Evolutionary conservation across 805 yeast species (phyloP), one percentile per base, ranked within the genome.

Genomic region (Nakazawaea populi): DNA sequence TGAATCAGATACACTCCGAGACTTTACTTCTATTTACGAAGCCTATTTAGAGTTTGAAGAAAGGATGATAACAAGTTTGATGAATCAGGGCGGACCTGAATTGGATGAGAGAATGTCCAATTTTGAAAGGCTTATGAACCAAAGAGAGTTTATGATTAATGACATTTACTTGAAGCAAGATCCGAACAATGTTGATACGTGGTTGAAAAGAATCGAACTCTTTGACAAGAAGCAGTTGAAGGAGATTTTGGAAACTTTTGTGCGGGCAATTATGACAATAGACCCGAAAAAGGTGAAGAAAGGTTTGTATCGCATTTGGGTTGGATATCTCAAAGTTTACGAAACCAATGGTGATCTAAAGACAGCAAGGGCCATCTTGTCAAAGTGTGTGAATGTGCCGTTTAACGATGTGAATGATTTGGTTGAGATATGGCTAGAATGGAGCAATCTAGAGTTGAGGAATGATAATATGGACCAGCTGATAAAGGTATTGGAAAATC

Each of bases 371-470:
- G 70, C 77, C 14, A 76, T 90, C 5, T 79, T 76, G 50, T 79
- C 80, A 37, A 82, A 82, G 46, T 84, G 92, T 0, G 69, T 80
- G 1, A 80, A 82, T 50, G 91, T 90, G 0, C 91, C 90, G 5
- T 89, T 76, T 65, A 74, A 70, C 29, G 66, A 74, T 12, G 67
- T 80, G 0, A 77, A 79, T 27, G 96, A 89, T 53, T 66, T 89
- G 24, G 87, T 83, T 2, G 76, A 75, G 3, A 64, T 91, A 6
- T 87, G 89, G 77, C 68, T 79, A n/a, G 76, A 74, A 14, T 91
- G 97, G 96, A 73, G 85, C 5, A 86, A 86, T 51, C 67, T 80
- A 65, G 85, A 84, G 53, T 58, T 87, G 32, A 68, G 75, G 28
- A 65, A 69, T 14, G 78, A 72, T 27, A 73, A 81, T 48, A 63